A percentile compares a stretch with the other conserved stretches of the same genome.
Evolutionary conservation across 23 red algal species (phyloP).

Genomic region (Gracilariopsis chorda): DNA sequence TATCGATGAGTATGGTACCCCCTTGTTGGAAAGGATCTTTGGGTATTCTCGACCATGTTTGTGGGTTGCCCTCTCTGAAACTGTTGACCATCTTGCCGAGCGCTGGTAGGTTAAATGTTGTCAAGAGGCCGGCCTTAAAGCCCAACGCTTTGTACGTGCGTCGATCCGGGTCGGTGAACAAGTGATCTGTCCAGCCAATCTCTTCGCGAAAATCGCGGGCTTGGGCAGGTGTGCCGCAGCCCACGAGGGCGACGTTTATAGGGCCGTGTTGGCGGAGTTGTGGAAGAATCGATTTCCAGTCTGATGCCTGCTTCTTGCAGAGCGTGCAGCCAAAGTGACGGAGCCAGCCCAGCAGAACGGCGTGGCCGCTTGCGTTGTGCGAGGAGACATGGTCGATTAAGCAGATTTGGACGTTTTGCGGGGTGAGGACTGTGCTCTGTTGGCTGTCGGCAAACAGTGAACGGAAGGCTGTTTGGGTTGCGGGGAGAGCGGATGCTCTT

Average conservation of each 20-base stretch:
- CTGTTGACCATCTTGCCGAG: constrained; percentile 19
- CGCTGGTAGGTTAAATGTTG: constrained; percentile 6
- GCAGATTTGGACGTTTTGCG: neutral
- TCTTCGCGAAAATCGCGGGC: constrained; percentile 32
- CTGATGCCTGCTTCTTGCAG: constrained; percentile 35
- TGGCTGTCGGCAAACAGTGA: neutral
- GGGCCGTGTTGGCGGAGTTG: neutral
- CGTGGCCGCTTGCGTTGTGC: neutral
- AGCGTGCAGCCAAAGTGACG: constrained; percentile 62
- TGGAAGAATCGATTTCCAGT: constrained; percentile 26
- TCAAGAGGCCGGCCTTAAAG: neutral
- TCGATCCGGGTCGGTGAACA: constrained; percentile 57
- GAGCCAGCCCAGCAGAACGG: constrained; percentile 46
- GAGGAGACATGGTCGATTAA: constrained; percentile 15
- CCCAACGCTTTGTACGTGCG: constrained; percentile 35
- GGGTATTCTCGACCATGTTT: constrained; percentile 37
- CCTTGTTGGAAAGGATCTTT: constrained; percentile 60
- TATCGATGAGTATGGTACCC: constrained; percentile 39
- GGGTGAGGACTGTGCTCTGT: neutral
- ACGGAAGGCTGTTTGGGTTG: neutral
- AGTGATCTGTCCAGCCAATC: constrained; percentile 16
- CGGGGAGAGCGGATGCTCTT: neutral
- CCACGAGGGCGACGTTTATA: constrained; percentile 33
- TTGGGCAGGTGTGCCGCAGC: constrained; percentile 25
- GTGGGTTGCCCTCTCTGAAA: constrained; percentile 44